Evolutionary conservation across 345 rosid species (phyloP), one percentile per base, ranked within the genome.

Genomic region (Odontarrhena argentea): DNA sequence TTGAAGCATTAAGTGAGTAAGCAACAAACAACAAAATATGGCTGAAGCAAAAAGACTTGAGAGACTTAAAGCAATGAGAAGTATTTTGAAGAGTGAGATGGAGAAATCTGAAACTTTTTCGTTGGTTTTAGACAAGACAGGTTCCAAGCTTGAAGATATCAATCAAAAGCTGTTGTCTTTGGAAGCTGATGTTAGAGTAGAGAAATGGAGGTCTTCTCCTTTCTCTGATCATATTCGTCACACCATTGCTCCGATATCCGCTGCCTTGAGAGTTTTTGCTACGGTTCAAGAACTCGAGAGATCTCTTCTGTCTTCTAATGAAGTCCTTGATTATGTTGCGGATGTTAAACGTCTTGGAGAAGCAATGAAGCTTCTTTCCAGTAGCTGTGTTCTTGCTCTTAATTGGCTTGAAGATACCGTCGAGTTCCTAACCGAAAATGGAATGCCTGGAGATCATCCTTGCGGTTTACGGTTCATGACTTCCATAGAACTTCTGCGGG

Each of bases 351-450:
- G 64, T 60, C 86, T 93, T 26, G 92, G 78, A 34, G 87, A 90
- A 69, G 83, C 82, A 7, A 49, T 86, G 34, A 83, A 74, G 52
- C 87, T 90, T 69, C 97, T 90, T 4, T 54, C 83, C 0, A 81
- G 73, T 51, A 88, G 84, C 69, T 85, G 96, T 65, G 53, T 65
- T 74, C 81, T 93, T 37, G 91, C 94, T 18, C 77, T 85, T 67
- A 87, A 64, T 38, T 93, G 98, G 96, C 42, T 90, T 62, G 73
- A 85, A 74, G 88, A 80, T 4, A 73, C 83, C 10, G 68, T 75
- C 9, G 76, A 81, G 53, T 80, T 79, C 55, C 41, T 85, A 24
- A 70, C 79, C 62, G 89, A 81, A 12, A 80, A 78, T 1, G 80
- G 77, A 25, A 70, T 73, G 58, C 70, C 75, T 51, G 46, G 76